These are phyloP conservation scores for Xylariaceae sp. DNA, from an alignment of 2,329 filamentous ascomycete species.

Conservation along the genomic window DNA sequence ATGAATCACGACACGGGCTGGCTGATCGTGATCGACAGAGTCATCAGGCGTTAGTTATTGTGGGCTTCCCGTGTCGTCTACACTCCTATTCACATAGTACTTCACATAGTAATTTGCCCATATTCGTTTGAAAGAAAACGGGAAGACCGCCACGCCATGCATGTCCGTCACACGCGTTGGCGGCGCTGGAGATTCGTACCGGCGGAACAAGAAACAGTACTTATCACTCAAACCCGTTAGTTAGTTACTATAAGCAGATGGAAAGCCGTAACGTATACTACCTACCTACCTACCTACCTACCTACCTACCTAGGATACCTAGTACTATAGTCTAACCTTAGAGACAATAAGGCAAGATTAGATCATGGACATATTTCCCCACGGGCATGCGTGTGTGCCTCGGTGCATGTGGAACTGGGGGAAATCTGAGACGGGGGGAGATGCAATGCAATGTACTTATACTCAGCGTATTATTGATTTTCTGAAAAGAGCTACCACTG, in stretches of 20 bases:
- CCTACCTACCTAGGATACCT: neutral
- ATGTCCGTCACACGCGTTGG: neutral
- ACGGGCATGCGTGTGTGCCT: neutral
- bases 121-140: constrained; percentile 8
- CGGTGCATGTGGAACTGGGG: neutral
- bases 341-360: too few relatives aligned
- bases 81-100: too few relatives aligned
- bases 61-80: too few relatives aligned
- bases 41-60: neutral
- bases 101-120: too few relatives aligned
- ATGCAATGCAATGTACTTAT: constrained; percentile 2
- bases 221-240: neutral
- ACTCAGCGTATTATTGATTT: neutral
- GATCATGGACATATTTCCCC: too few relatives aligned
- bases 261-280: neutral
- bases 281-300: neutral
- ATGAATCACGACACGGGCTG: neutral
- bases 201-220: neutral
- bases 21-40: neutral
- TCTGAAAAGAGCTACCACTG: neutral
- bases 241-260: neutral
- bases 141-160: constrained; percentile 5
- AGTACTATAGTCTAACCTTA: too few relatives aligned
- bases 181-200: neutral
- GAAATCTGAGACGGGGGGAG: neutral